Evolutionary conservation across 345 rosid genomes (phyloP), one percentile per base, ranked within the genome.

Genomic region (Psidium guajava): DNA sequence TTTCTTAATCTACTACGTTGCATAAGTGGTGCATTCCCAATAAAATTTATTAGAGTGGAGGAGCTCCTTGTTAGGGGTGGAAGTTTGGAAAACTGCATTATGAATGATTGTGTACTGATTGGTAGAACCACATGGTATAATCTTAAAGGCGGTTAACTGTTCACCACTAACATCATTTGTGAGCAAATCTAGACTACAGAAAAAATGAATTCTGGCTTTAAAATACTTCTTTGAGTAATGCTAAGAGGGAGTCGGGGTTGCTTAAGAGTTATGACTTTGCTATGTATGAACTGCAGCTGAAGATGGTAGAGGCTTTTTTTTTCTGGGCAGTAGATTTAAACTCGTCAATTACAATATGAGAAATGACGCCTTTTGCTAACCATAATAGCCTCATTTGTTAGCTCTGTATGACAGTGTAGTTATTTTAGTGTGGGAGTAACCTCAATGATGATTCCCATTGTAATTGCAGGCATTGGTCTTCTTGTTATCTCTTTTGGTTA

Each of bases 401-500:
- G 47, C 24, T 69, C 14, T 36, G 59, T 56, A 4, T 22, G n/a
- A 9, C 59, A 56, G 5, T 0, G 14, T 58, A 14, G 81, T 50
- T 59, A 49, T 36, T 47, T 36, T 59, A 44, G 42, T 25, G 47
- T 20, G 54, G 24, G n/a, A 32, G 50, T 54, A 20, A 2, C 57
- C 83, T 50, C 36, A 44, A 52, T 54, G 15, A 14, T 83, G 58
- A 83, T 81, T 87, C 58, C 52, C 61, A 27, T 49, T 86, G 82
- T 55, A 10, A 80, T 88, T 87, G 91, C 93, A 98, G 99, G 99
- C 95, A 82, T 75, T 98, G 86, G 86, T 95, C 80, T 96, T 98
- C 94, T 85, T 94, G 90, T 91, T 98, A 86, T 94, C 99, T 81
- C 92, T 98, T 83, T 81, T 94, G 83, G 97, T 98, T 50, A 91